A percentile compares a stretch with the other conserved stretches of the same genome.
These are phyloP conservation scores for Schizonepeta tenuifolia DNA, from an alignment of 257 asterid species.

Conservation along the genomic window DNA sequence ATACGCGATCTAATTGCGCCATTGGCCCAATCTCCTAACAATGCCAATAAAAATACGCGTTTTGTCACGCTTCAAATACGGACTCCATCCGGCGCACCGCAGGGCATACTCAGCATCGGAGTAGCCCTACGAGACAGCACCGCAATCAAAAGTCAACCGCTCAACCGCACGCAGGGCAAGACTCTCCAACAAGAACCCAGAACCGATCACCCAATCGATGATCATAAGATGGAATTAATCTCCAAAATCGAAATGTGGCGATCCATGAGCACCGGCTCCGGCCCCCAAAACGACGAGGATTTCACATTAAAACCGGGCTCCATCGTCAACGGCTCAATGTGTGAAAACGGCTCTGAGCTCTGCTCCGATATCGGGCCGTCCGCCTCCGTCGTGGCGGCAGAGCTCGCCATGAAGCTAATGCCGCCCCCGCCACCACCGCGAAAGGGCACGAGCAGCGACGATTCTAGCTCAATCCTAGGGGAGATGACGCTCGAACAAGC, in stretches of 20 bases:
- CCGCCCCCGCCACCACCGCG: slow-evolving; percentile 3
- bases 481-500: slow-evolving; percentile 45
- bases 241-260: slow-evolving; percentile 53
- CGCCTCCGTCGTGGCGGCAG: slow-evolving; percentile 79
- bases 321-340: slow-evolving; percentile 32
- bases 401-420: slow-evolving; percentile 45
- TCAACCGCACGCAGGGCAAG: background rate
- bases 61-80: slow-evolving; percentile 72
- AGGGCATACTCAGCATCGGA: slow-evolving; percentile 79
- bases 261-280: slow-evolving; percentile 42
- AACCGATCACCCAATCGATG: slow-evolving; percentile 13
- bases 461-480: slow-evolving; percentile 42
- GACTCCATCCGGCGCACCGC: slow-evolving; percentile 68
- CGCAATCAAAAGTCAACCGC: slow-evolving; percentile 49
- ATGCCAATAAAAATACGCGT: slow-evolving; percentile 33
- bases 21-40: background rate
- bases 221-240: slow-evolving; percentile 17
- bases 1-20: slow-evolving; percentile 50
- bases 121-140: slow-evolving; percentile 46
- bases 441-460: slow-evolving; percentile 2
- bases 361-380: slow-evolving; percentile 89
- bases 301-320: slow-evolving; percentile 53
- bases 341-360: slow-evolving; percentile 53
- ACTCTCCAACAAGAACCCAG: slow-evolving; percentile 14
- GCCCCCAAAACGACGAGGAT: slow-evolving; percentile 35